These are phyloP conservation scores for Kwoniella europaea DNA, from an alignment of 768 basidiomycete species.

Conservation along the genomic window DNA sequence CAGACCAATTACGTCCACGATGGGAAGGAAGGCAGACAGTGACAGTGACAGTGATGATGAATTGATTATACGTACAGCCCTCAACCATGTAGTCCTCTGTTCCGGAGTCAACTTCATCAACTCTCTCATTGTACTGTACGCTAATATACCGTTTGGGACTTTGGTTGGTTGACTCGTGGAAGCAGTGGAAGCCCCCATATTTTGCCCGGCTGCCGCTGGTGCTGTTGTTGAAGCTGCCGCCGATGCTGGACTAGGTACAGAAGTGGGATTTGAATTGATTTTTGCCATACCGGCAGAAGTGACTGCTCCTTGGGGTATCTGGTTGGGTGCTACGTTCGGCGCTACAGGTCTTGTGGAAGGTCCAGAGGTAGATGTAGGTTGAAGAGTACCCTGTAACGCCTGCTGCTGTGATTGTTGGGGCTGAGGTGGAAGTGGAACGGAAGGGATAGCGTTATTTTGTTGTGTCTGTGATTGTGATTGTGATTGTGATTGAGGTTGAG, in stretches of 20 bases:
- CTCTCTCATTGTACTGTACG: constrained; percentile 6
- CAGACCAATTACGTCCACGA: not conserved
- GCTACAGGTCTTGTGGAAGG: not conserved
- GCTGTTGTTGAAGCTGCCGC: not conserved
- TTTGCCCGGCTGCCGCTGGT: not conserved
- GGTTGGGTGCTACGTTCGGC: not conserved
- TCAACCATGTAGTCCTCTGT: constrained; percentile 15
- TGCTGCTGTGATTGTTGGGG: not conserved
- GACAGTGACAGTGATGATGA: no score
- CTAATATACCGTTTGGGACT: constrained; percentile 12
- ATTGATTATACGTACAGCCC: not conserved
- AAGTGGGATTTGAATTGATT: not conserved
- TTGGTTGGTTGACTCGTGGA: not conserved
- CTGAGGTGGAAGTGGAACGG: not conserved
- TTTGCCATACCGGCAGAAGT: constrained; percentile 12
- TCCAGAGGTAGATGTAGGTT: not conserved
- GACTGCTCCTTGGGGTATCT: constrained; percentile 9
- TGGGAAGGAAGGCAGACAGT: no score
- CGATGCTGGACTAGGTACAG: not conserved
- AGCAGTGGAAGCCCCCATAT: not conserved
- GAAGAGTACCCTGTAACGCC: not conserved
- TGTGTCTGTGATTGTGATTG: not conserved
- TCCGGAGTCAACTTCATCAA: constrained; percentile 6
- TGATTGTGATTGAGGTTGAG: not conserved
- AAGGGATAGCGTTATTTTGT: not conserved